Evolutionary conservation across 805 yeast genomes (phyloP), one percentile per base, ranked within the genome.

Genomic region (Pichia exigua): DNA sequence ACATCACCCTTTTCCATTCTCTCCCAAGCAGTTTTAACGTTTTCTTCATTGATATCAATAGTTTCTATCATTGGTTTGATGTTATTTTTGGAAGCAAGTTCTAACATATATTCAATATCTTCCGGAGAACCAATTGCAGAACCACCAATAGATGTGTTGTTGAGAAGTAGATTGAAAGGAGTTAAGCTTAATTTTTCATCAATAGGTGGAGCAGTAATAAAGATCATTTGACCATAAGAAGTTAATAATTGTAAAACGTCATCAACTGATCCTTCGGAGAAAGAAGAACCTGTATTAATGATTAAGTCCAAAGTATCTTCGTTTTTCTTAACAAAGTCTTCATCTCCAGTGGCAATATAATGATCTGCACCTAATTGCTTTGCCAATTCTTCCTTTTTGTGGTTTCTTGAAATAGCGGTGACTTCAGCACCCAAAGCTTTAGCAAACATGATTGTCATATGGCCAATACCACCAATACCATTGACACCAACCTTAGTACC

Each of bases 361-460:
- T 66, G 68, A 54, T 73, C 73, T 22, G 82, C 82, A 48, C 84
- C 84, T 63, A 80, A 67, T 51, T 71, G 60, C 21, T 65, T 8
- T 24, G 83, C 76, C 54, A 76, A 76, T 44, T 68, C 75, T 58
- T 70, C 74, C 65, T 80, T 80, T 42, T 72, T 55, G n/a, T 65
- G 59, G 11, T 73, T 63, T 65, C 84, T 70, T n/a, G 83, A 78
- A 59, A 79, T 70, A 2, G 81, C 83, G 46, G 73, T 70, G 22
- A 79, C 83, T 52, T 78, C 72, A 27, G 82, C 82, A 49, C 84
- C 84, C 59, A 80, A 60, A 8, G 83, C 83, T 56, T 76, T 73
- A 43, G 83, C 81, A 53, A 79, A 73, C 62, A 69, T 66, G 42
- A 72, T 60, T 22, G 74, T 70, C 70, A 71, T 65, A 59, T 71